Base-by-base conservation (phyloP, 352 stramenopile species). In the Pythium insidiosum region DNA sequence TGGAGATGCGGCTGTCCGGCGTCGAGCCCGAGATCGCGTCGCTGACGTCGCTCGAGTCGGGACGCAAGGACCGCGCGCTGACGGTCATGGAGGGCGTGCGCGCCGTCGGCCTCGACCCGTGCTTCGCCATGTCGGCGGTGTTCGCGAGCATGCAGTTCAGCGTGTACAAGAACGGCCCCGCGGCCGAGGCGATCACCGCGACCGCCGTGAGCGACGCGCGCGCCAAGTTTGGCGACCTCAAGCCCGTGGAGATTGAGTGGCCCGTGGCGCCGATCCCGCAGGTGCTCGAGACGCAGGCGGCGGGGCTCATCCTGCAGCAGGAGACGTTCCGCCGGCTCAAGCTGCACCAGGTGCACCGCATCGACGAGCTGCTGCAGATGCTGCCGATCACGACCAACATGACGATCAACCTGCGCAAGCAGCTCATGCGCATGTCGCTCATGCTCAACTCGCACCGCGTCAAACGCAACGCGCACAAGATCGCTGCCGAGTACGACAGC, bases 21-120 rank as follows among this genome's bases (percentile, higher is more conserved):
- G 73, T 89, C 6, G 80, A 92, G 48, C 80, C 80, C 0, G 73
- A 85, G 47, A 92, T 92, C 44, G 73, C 68, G 52, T 92, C 80
- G 33, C 65, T 92, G 38, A 92, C 80, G 16, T 92, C 80, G 36
- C 69, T 92, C 11, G 80, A 92, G 56, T 85, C 76, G 0, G 80
- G 78, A 9, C 77, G 80, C n/a, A 86, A 84, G 47, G 80, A 92
- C 49, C 73, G 69, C 28, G 80, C 80, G 9, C 41, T 92, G 56
- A 92, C 80, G 0, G 80, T 92, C n/a, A 92, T 92, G 80, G 80
- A 92, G 55, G 80, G 80, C 20, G 80, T 92, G 23, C 76, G 80
- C 16, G 80, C 80, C 0, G 80, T 92, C 18, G 80, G 80, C 4
- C 46, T 92, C 24, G 80, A 92, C 43, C 77, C 80, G 41, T 92